Base-by-base conservation (phyloP, 139 green algal species). In the Asterochloris sp. region DNA sequence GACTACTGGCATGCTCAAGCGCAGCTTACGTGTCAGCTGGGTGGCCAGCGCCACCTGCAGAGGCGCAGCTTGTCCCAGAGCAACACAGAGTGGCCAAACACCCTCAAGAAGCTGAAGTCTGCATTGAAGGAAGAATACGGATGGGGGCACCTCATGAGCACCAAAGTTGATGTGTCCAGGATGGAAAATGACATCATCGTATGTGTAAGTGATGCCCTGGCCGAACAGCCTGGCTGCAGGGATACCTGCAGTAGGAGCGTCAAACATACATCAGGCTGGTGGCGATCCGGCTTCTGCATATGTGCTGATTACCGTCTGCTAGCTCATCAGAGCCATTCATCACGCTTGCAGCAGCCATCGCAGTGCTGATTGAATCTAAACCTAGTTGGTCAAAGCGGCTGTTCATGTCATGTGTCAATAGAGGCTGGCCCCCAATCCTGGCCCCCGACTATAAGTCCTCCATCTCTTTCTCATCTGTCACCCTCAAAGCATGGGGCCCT, bases 181-280 rank as follows among this genome's bases (percentile, higher is more conserved):
- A 79, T 98, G 94, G 82, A 99, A 96, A 78, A 99, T 99, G 26
- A 98, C 89, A 83, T 99, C 97, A 76, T 99, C 97, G 78, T 99
- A 99, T 0, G 97, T 99, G 91, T 98, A 98, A 66, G 89, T 96
- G 4, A 93, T 83, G 29, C 97, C 96, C 85, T 96, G 89, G n/a
- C 86, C 84, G 82, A 98, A 97, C 26, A 98, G 80, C 84, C 92
- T 84, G 13, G 73, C 23, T 23, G 90, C 89, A 1, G 88, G 62
- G 77, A 88, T 92, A 69, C 95, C 95, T 98, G 90, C 64, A 86
- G 13, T 23, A 54, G 38, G 6, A 54, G 6, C 6, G 38, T 54
- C 38, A 54, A 54, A 54, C 38, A 54, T 54, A 54, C 38, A 54
- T 2, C 38, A 54, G n/a, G 38, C 38, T 54, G 38, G 38, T 54